These are phyloP conservation scores for Metarhizium rileyi DNA, from an alignment of 2,329 filamentous ascomycete genomes.

Conservation along the genomic window DNA sequence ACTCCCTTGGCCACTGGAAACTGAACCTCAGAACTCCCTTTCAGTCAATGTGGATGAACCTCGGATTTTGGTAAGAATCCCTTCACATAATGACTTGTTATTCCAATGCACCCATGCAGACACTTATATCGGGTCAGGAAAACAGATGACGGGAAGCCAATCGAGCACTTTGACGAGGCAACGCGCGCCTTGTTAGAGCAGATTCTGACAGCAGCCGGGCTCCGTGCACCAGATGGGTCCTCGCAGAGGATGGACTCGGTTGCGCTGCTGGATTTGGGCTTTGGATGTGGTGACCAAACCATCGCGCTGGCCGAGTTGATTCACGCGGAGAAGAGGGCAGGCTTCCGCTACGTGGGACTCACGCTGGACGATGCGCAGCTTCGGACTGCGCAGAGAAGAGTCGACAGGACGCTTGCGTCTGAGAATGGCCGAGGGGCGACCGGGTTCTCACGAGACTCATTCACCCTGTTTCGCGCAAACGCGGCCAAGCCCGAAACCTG, in stretches of 20 bases:
- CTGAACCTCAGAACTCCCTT: conserved; percentile 39
- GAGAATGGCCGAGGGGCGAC: conserved; percentile 2
- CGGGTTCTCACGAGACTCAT: conserved; percentile 2
- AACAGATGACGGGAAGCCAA: conserved; percentile 16
- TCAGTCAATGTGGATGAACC: conserved; percentile 52
- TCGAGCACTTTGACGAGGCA: conserved; percentile 33
- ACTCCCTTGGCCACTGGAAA: conserved; percentile 45
- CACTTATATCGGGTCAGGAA: conserved; percentile 16
- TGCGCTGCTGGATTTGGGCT: conserved; percentile 42
- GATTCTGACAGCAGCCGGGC: conserved; percentile 32
- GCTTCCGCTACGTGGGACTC: conserved; percentile 41
- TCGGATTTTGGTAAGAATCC: conserved; percentile 46
- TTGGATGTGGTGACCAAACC: conserved; percentile 51
- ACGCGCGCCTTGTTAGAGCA: conserved; percentile 38
- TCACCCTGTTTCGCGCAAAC: conserved; percentile 37
- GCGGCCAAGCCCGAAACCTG: conserved; percentile 37
- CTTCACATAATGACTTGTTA: background rate
- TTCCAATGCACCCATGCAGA: background rate
- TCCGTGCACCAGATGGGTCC: conserved; percentile 17
- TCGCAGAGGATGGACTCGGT: conserved; percentile 9
- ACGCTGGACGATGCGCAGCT: conserved; percentile 39
- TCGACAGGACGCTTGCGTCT: conserved; percentile 15
- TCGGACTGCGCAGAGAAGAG: conserved; percentile 22
- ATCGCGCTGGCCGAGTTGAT: conserved; percentile 29
- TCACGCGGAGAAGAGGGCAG: conserved; percentile 10